A percentile compares a stretch with the other conserved stretches of the same genome.
Conservation (phyloP, 192 early-diverging fungal genomes). For the Linnemannia exigua region DNA sequence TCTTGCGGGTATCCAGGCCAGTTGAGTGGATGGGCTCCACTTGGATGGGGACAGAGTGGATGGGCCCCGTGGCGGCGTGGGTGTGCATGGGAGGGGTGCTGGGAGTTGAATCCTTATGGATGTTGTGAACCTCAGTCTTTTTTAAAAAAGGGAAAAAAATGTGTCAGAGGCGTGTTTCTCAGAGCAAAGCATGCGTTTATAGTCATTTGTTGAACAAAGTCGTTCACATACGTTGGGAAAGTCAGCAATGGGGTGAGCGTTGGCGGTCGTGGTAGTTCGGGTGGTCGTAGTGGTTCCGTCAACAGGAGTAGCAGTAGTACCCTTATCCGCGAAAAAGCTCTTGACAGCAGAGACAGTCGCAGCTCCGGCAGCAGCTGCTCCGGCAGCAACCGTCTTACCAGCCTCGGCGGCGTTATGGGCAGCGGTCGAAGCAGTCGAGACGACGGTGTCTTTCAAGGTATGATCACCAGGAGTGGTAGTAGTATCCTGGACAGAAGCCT, state of each 20-base stretch:
- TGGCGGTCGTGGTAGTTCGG: not conserved
- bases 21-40: constrained; percentile 2
- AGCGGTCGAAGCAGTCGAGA: not conserved
- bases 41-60: not conserved
- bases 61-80: not conserved
- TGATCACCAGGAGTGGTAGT: not conserved
- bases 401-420: not conserved
- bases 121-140: not conserved
- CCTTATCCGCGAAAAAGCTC: not conserved
- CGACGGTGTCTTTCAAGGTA: not conserved
- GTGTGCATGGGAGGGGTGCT: not conserved
- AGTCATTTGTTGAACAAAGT: too few relatives aligned
- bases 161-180: too few relatives aligned
- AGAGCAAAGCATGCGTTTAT: too few relatives aligned
- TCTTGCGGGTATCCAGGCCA: not conserved
- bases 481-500: not conserved
- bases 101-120: not conserved
- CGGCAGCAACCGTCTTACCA: not conserved
- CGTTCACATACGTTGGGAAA: not conserved
- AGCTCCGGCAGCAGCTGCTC: not conserved
- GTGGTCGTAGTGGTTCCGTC: not conserved
- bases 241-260: not conserved
- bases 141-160: too few relatives aligned
- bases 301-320: not conserved
- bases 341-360: not conserved